Conservation (phyloP, 768 basidiomycete genomes). For the Lactarius psammicola region DNA sequence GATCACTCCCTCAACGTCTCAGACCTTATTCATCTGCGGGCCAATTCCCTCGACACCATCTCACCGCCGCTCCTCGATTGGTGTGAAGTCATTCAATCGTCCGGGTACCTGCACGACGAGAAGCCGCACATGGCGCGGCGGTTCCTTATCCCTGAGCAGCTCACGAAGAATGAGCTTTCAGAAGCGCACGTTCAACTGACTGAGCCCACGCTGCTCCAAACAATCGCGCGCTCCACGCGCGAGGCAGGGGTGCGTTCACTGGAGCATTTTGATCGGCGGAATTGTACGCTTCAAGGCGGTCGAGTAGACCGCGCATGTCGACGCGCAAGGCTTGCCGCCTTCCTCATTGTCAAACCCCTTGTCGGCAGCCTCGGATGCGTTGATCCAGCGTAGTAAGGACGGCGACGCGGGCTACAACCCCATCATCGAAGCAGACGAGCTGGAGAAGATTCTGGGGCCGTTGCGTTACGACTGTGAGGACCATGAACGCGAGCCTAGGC, state of each 20-base stretch:
- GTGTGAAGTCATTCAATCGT: too few relatives aligned
- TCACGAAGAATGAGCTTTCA: conserved; percentile 65
- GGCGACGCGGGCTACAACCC: conserved; percentile 45
- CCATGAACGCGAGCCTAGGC: too few relatives aligned
- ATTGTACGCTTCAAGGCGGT: conserved; percentile 84
- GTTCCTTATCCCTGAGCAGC: conserved; percentile 88
- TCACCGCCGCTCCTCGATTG: conserved; percentile 86
- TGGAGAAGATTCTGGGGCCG: conserved; percentile 81
- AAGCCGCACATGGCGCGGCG: conserved; percentile 85
- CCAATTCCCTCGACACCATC: conserved; percentile 88
- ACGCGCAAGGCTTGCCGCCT: conserved; percentile 34
- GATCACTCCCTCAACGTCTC: conserved; percentile 85
- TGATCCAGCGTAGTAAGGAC: not conserved
- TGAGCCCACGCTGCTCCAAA: conserved; percentile 65
- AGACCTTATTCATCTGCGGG: conserved; percentile 89
- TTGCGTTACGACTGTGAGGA: conserved; percentile 76
- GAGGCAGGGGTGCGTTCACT: conserved; percentile 85
- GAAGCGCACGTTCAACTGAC: conserved; percentile 59
- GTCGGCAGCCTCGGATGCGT: not conserved
- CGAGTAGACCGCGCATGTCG: conserved; percentile 79
- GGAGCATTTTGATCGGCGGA: conserved; percentile 79
- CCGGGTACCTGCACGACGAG: conserved; percentile 91
- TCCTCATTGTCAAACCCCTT: conserved; percentile 20
- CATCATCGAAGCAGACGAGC: conserved; percentile 60
- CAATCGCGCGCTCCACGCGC: conserved; percentile 87